Conservation (phyloP, 1,284 basidiomycete species). For the Cystobasidium pallidum region DNA sequence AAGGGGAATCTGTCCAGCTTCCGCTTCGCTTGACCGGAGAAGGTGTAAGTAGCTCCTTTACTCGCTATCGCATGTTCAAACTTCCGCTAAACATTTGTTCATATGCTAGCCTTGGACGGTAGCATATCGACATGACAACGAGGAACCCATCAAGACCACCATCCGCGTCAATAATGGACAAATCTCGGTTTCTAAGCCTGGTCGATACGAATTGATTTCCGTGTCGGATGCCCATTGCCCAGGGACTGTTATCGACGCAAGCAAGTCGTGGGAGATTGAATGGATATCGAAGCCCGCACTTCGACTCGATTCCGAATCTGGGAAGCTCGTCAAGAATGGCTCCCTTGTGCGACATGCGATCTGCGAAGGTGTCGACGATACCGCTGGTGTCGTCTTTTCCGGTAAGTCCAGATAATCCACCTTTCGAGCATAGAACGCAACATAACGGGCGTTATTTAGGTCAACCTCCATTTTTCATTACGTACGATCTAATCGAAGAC, state of each 20-base stretch:
- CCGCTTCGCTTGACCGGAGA: constrained; percentile 84
- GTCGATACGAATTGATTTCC: constrained; percentile 73
- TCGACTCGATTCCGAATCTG: constrained; percentile 6
- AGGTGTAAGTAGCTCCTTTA: constrained; percentile 63
- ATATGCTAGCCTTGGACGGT: constrained; percentile 75
- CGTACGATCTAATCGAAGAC: constrained; percentile 49
- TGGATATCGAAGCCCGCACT: constrained; percentile 39
- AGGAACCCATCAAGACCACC: constrained; percentile 59
- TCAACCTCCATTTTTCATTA: constrained; percentile 49
- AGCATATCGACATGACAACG: constrained; percentile 68
- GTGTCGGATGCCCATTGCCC: constrained; percentile 82
- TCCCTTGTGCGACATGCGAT: constrained; percentile 72
- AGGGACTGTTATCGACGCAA: constrained; percentile 64
- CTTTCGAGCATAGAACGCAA: not conserved
- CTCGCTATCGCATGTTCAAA: not conserved
- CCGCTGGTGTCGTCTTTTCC: constrained; percentile 8
- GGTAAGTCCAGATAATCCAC: not conserved
- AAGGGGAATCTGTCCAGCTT: constrained; percentile 71
- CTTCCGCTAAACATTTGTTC: not conserved
- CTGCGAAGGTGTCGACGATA: constrained; percentile 63
- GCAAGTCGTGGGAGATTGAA: constrained; percentile 17
- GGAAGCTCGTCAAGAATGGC: constrained; percentile 65
- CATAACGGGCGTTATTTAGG: constrained; percentile 19
- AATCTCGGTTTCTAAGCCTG: constrained; percentile 70
- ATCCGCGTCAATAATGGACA: constrained; percentile 71